A percentile compares a stretch with the other conserved stretches of the same genome.
Evolutionary conservation across 169 alveolate species (phyloP).

Genomic region (Babesia sp.): DNA sequence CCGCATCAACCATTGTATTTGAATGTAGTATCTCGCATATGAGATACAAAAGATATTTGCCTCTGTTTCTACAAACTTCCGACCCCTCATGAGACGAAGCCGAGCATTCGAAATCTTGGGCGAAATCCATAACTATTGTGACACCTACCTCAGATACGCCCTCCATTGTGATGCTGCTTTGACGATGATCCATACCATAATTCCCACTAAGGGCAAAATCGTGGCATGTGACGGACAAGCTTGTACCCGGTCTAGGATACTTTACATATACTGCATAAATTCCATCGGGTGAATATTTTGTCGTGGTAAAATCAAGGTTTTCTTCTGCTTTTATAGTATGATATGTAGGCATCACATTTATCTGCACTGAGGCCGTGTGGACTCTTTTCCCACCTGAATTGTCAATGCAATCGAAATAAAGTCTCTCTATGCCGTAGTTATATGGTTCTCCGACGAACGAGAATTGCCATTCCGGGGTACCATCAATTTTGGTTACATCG

Average conservation of each 20-base stretch:
- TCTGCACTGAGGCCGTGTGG: background rate
- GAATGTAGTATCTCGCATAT: no score
- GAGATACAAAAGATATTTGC: no score
- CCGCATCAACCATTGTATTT: no score
- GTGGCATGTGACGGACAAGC: background rate
- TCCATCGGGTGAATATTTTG: background rate
- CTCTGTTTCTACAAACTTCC: no score
- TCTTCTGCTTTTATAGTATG: background rate
- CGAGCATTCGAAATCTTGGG: no score
- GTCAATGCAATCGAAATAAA: slow-evolving; percentile 13
- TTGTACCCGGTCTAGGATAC: slow-evolving; percentile 5
- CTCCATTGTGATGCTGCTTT: background rate
- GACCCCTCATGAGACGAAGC: no score
- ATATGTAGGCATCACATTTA: slow-evolving; percentile 16
- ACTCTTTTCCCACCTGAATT: background rate
- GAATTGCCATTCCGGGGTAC: background rate
- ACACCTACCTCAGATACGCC: no score
- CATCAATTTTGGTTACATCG: background rate
- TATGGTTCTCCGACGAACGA: background rate
- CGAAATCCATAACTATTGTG: no score
- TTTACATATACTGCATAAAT: background rate
- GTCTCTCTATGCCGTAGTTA: slow-evolving; percentile 6
- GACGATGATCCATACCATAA: background rate
- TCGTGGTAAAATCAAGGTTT: background rate
- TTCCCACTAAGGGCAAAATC: no score